Conservation (phyloP, 306 rosid species). For the Hippophae tibetana region DNA sequence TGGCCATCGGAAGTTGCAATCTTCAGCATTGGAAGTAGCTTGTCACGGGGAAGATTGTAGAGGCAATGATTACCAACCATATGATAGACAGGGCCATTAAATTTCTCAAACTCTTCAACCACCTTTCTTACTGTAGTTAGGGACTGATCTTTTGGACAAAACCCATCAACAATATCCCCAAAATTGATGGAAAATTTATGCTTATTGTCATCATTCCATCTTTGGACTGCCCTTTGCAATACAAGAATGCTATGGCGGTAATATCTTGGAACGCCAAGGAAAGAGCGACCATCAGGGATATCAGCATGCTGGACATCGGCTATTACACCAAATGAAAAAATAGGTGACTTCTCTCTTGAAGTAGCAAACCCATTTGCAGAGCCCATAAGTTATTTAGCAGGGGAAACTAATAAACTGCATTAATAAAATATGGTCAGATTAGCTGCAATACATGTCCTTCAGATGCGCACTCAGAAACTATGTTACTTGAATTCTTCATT, state of each 20-base stretch:
- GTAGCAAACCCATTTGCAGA: slow-evolving; percentile 22
- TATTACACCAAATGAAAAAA: slow-evolving; percentile 78
- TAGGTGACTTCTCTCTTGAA: slow-evolving; percentile 39
- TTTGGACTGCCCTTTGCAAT: slow-evolving; percentile 61
- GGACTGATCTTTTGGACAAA: slow-evolving; percentile 74
- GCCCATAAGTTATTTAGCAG: slow-evolving; percentile 39
- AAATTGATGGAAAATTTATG: slow-evolving; percentile 61
- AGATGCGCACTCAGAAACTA: slow-evolving; percentile 1
- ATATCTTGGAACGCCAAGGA: slow-evolving; percentile 75
- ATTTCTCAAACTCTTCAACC: slow-evolving; percentile 43
- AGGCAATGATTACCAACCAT: slow-evolving; percentile 93
- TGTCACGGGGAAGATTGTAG: slow-evolving; percentile 74
- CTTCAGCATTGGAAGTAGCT: slow-evolving; percentile 64
- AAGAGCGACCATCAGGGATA: slow-evolving; percentile 79
- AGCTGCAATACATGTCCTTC: slow-evolving; percentile 1
- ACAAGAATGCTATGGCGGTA: slow-evolving; percentile 73
- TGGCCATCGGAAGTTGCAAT: slow-evolving; percentile 31
- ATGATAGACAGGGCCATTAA: slow-evolving; percentile 63
- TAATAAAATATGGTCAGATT: slow-evolving; percentile 13
- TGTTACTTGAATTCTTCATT: background rate
- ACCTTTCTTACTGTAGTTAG: slow-evolving; percentile 43
- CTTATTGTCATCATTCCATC: slow-evolving; percentile 52
- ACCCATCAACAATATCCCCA: slow-evolving; percentile 90
- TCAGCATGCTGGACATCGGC: slow-evolving; percentile 87
- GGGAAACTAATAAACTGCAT: slow-evolving; percentile 30